Percentiles rank a stretch among this genome's conserved stretches.
phyloP scores from a whole-genome alignment of 2,329 filamentous ascomycete genomes.

The Ophiostoma triangulosporum region DNA sequence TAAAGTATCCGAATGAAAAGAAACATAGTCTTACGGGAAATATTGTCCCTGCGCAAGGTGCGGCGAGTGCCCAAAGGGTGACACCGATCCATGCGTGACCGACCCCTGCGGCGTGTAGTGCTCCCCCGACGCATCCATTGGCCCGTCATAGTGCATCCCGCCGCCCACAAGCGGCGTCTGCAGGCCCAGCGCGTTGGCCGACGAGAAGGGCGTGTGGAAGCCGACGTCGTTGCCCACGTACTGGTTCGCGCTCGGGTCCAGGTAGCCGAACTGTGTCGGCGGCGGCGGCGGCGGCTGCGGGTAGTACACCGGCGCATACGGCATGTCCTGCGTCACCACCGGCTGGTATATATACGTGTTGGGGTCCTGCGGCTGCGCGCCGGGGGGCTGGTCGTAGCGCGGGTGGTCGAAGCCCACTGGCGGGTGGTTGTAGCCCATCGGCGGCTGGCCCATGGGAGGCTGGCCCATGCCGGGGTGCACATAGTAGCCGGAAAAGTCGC shows the following conservation, averaged over 20 bases:
- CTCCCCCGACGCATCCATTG: slow-evolving; percentile 19
- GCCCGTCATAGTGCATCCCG: slow-evolving; percentile 21
- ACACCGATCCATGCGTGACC: slow-evolving; percentile 26
- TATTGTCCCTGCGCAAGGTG: slow-evolving; percentile 22
- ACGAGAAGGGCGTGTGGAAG: slow-evolving; percentile 20
- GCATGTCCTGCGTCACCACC: slow-evolving; percentile 10
- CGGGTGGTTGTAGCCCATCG: slow-evolving; percentile 1
- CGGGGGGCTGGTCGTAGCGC: too few relatives aligned
- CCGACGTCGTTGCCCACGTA: slow-evolving; percentile 20
- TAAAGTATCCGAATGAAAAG: too few relatives aligned
- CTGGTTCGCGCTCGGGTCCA: slow-evolving; percentile 14
- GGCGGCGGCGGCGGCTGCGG: slow-evolving; percentile 5
- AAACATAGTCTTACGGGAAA: background rate
- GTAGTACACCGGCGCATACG: slow-evolving; percentile 13
- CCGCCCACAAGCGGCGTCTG: slow-evolving; percentile 18
- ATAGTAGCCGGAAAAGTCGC: slow-evolving; percentile 1
- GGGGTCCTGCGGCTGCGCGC: slow-evolving; percentile 13
- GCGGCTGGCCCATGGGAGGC: background rate
- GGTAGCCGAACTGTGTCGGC: slow-evolving; percentile 4
- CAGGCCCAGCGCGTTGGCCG: slow-evolving; percentile 24
- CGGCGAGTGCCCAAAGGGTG: slow-evolving; percentile 30
- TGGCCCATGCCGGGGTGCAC: too few relatives aligned
- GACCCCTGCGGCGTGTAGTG: slow-evolving; percentile 29
- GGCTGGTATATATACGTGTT: slow-evolving; percentile 6
- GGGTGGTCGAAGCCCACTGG: slow-evolving; percentile 12